phyloP scores from a whole-genome alignment of 169 alveolate genomes.

The Cytauxzoon felis region DNA sequence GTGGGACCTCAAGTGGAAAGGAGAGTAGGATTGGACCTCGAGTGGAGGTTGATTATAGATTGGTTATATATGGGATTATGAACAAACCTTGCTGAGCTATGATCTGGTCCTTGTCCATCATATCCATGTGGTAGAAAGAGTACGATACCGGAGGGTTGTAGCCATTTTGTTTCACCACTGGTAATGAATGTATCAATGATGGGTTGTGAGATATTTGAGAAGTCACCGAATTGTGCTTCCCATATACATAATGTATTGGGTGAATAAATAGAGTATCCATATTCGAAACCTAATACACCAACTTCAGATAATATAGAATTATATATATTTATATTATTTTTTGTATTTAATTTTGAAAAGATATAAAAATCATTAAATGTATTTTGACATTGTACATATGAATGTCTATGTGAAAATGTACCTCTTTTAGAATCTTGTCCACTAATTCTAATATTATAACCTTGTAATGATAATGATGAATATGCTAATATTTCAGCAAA shows the following conservation, averaged over 20 bases:
- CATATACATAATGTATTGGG: conserved; percentile 87
- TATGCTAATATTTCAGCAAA: conserved; percentile 91
- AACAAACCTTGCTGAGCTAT: conserved; percentile 85
- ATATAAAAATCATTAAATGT: conserved; percentile 63
- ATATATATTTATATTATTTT: conserved; percentile 64
- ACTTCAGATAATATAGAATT: conserved; percentile 89
- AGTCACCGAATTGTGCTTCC: conserved; percentile 97
- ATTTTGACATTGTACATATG: conserved; percentile 85
- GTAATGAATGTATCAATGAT: conserved; percentile 89
- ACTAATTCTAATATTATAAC: conserved; percentile 85
- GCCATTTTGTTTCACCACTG: conserved; percentile 93
- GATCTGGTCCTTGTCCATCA: conserved; percentile 97
- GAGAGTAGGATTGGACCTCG: no score
- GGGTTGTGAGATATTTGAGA: conserved; percentile 93
- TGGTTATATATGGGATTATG: no score
- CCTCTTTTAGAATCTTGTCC: conserved; percentile 97
- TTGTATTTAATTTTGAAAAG: conserved; percentile 41
- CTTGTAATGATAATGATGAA: conserved; percentile 88
- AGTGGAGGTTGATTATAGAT: no score
- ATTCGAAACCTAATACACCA: conserved; percentile 91
- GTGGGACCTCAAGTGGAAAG: no score
- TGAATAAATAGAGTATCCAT: conserved; percentile 88
- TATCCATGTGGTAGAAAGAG: conserved; percentile 92
- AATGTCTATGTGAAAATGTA: conserved; percentile 94
- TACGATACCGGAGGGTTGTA: conserved; percentile 80